Percentiles rank a stretch among this genome's conserved stretches.
phyloP scores from a whole-genome alignment of 805 yeast genomes.

The Pichia nanzhaoensis region DNA sequence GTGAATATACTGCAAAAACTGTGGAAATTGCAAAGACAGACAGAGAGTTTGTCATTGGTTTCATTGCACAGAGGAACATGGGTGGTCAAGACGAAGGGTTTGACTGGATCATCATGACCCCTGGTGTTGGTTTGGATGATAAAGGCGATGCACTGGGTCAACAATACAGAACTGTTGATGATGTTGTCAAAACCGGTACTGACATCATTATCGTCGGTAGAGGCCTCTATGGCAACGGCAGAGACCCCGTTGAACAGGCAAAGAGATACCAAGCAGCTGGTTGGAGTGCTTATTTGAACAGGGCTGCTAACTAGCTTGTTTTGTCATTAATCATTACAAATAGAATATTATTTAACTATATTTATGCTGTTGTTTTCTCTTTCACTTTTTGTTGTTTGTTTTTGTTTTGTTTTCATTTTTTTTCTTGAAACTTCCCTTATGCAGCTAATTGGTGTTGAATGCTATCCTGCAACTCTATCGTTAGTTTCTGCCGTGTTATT shows the following conservation, averaged over 20 bases:
- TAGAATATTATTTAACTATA: slow-evolving; percentile 5
- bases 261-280: slow-evolving; percentile 88
- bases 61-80: slow-evolving; percentile 89
- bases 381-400: neutral
- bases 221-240: slow-evolving; percentile 89
- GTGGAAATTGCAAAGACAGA: slow-evolving; percentile 82
- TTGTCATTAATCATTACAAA: neutral
- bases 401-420: neutral
- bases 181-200: slow-evolving; percentile 78
- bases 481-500: slow-evolving; percentile 50
- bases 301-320: slow-evolving; percentile 17
- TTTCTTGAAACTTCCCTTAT: neutral
- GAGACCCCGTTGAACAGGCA: slow-evolving; percentile 86
- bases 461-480: slow-evolving; percentile 23
- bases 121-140: slow-evolving; percentile 97
- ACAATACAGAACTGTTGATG: slow-evolving; percentile 88
- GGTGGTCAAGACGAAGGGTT: slow-evolving; percentile 77
- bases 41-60: slow-evolving; percentile 88
- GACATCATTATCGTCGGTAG: slow-evolving; percentile 98
- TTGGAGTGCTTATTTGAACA: slow-evolving; percentile 76
- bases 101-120: slow-evolving; percentile 96
- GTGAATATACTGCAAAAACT: slow-evolving; percentile 81
- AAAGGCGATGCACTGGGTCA: slow-evolving; percentile 95
- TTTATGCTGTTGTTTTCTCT: neutral
- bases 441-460: slow-evolving; percentile 9